Base-by-base conservation (phyloP, 2,329 filamentous ascomycete species). In the Penicillium sp. region DNA sequence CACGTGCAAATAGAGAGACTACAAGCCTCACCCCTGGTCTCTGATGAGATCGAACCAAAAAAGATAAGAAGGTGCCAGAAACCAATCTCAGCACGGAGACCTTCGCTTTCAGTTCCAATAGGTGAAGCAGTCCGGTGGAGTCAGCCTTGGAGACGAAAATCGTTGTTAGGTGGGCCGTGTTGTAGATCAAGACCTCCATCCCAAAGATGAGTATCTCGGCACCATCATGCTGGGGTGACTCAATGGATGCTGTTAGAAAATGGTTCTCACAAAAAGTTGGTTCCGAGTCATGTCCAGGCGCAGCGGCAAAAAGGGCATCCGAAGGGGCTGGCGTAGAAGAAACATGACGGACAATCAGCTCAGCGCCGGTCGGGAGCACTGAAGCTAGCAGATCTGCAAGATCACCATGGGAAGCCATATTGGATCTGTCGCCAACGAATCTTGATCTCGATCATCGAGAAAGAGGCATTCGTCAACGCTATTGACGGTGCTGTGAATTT, bases 91-190 rank as follows among this genome's bases (percentile, higher is more conserved):
- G 63, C 43, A 95, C 78, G 0, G 89, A 89, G 3, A 88, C 79
- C 76, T 56, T 79, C 12, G 83, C 79, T 0, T 87, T 73, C 13
- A 60, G 43, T 40, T 79, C 72, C 33, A 90, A 73, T 2, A 85
- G 75, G 56, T 83, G 76, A 8, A 96, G 73, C 64, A 89, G 94
- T 25, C 94, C 93, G 0, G 91, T 96, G 8, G 93, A 96, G 71
- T 98, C 93, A 42, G 93, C 93, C 70, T 98, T 98, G 54, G 90
- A 91, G 25, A 98, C 85, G 66, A 98, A 98, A 46, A 97, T 79
- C 4, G 88, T 96, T 1, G 86, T 95, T 25, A 89, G 80, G 58
- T 81, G 79, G 39, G 81, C 79, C 0, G 90, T 95, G 0, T 83
- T 86, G 70, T 94, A 98, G 51, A 98, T 80, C 59, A 93, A 78